Percentiles rank a stretch among this genome's conserved stretches.
Conservation (phyloP, 2,329 filamentous ascomycete genomes). For the Colletotrichum eleusines region DNA sequence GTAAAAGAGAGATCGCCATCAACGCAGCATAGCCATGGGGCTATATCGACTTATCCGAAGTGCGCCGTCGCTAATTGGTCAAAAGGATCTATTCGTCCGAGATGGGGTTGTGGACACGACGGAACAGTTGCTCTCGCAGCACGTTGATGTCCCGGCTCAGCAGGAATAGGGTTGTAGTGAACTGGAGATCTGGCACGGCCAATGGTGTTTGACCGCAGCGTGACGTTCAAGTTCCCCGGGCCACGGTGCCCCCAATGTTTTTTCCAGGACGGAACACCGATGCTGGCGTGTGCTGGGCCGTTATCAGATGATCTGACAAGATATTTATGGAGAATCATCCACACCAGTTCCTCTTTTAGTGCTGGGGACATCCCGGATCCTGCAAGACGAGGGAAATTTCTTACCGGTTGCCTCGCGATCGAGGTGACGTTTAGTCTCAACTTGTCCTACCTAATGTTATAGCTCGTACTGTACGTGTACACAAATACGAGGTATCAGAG, state of each 20-base stretch:
- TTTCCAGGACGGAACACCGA: background rate
- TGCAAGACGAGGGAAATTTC: constrained; percentile 8
- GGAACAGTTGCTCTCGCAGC: constrained; percentile 4
- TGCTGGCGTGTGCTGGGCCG: constrained; percentile 2
- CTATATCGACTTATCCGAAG: constrained; percentile 50
- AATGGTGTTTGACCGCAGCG: background rate
- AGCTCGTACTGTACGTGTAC: too few relatives aligned
- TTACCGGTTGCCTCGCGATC: background rate
- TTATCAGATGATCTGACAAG: constrained; percentile 42
- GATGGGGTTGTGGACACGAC: constrained; percentile 11
- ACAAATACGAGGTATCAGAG: too few relatives aligned
- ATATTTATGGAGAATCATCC: constrained; percentile 12
- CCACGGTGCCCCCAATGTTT: background rate
- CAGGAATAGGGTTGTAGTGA: background rate
- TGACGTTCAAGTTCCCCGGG: background rate
- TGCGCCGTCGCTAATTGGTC: constrained; percentile 47
- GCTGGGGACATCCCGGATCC: constrained; percentile 12
- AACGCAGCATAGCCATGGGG: constrained; percentile 53
- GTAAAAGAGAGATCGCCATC: constrained; percentile 14
- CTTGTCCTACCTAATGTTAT: background rate
- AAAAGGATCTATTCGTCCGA: constrained; percentile 25
- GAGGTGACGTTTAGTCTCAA: background rate
- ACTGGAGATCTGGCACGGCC: constrained; percentile 1
- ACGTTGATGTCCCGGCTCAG: constrained; percentile 8
- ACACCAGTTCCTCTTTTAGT: constrained; percentile 18